Conservation (phyloP, 768 basidiomycete species). For the Flagelloscypha sp. region DNA sequence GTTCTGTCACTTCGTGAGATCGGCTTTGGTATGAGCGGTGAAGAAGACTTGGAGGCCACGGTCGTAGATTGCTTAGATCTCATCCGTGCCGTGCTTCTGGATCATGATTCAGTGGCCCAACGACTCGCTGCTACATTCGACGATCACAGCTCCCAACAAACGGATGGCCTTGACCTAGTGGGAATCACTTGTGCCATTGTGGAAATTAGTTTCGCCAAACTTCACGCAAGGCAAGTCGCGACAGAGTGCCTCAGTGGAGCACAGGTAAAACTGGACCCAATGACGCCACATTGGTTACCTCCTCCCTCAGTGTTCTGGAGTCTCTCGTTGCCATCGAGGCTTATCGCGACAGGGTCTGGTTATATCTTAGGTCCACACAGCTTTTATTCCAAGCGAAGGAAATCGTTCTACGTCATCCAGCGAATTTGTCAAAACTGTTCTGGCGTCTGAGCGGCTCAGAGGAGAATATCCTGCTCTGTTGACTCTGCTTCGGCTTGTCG, state of each 20-base stretch:
- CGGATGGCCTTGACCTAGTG: too few species aligned
- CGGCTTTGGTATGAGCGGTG: constrained; percentile 59
- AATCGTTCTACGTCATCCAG: too few species aligned
- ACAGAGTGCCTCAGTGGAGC: too few species aligned
- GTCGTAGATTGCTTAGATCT: constrained; percentile 75
- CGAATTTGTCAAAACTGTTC: constrained; percentile 55
- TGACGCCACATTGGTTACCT: constrained; percentile 67
- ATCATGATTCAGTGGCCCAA: too few species aligned
- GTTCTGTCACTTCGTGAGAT: constrained; percentile 59
- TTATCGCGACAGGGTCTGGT: constrained; percentile 81
- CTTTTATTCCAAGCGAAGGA: constrained; percentile 66
- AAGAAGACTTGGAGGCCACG: constrained; percentile 53
- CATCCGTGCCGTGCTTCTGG: constrained; percentile 66
- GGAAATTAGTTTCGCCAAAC: too few species aligned
- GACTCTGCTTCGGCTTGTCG: constrained; percentile 67
- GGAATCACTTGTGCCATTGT: too few species aligned
- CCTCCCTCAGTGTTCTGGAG: constrained; percentile 74
- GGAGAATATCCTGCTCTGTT: constrained; percentile 80
- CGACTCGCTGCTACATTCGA: too few species aligned
- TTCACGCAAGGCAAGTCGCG: too few species aligned
- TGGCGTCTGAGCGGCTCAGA: constrained; percentile 61
- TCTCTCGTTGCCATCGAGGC: constrained; percentile 65
- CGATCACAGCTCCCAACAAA: too few species aligned
- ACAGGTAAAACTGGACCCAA: too few species aligned
- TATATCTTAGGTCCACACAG: constrained; percentile 74